A percentile compares a stretch with the other conserved stretches of the same genome.
phyloP scores from a whole-genome alignment of 78 protist genomes.

The Guillardia theta region DNA sequence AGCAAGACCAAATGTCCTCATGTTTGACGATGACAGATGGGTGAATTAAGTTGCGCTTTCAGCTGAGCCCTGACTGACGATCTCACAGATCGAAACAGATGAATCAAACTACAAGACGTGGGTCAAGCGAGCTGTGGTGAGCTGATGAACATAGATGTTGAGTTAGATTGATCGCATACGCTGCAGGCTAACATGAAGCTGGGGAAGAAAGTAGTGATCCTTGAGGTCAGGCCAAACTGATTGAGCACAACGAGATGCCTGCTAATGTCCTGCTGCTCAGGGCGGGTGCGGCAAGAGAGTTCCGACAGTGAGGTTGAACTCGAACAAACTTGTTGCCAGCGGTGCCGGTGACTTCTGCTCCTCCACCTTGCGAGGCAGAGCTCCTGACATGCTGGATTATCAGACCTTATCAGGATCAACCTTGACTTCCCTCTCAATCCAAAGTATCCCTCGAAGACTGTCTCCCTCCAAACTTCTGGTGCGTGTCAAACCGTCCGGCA shows the following conservation, averaged over 20 bases:
- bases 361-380: too few species aligned
- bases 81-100: too few species aligned
- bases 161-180: neutral
- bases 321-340: neutral
- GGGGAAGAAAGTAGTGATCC: neutral
- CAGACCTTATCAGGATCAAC: too few species aligned
- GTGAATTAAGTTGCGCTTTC: neutral
- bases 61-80: too few species aligned
- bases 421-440: too few species aligned
- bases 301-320: neutral
- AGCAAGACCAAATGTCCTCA: slow-evolving; percentile 29
- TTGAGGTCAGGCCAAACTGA: neutral
- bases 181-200: neutral
- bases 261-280: neutral
- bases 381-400: too few species aligned
- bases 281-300: slow-evolving; percentile 12
- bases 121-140: neutral
- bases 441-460: too few species aligned
- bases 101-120: neutral
- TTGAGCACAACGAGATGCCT: neutral
- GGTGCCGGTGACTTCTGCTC: neutral
- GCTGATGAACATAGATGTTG: too few species aligned
- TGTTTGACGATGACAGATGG: neutral
- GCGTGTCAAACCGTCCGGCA: too few species aligned
- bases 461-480: too few species aligned